phyloP scores from a whole-genome alignment of 2,329 filamentous ascomycete genomes.

The Pseudopithomyces maydicus region DNA sequence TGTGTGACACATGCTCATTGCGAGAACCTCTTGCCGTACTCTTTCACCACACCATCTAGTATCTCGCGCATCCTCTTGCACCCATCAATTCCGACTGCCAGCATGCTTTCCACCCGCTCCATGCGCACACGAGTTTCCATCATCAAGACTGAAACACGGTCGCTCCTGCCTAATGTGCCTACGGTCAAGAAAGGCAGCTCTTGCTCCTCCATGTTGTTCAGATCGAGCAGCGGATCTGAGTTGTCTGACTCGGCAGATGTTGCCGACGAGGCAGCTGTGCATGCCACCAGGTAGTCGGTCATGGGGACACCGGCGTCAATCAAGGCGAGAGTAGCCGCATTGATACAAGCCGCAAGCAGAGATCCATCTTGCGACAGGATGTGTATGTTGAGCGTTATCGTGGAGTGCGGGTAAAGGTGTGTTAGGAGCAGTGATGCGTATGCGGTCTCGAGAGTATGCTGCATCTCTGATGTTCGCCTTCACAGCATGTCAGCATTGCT shows the following conservation, averaged over 20 bases:
- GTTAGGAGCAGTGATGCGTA: constrained; percentile 81
- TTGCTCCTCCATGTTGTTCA: constrained; percentile 80
- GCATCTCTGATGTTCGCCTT: constrained; percentile 80
- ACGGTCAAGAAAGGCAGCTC: constrained; percentile 90
- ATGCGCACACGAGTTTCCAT: constrained; percentile 91
- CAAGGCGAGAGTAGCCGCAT: constrained; percentile 87
- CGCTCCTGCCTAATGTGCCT: constrained; percentile 74
- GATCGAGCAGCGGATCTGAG: constrained; percentile 78
- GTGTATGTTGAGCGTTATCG: constrained; percentile 82
- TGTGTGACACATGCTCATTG: constrained; percentile 9
- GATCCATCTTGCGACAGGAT: constrained; percentile 90
- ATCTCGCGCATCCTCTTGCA: constrained; percentile 85
- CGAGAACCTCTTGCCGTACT: constrained; percentile 40
- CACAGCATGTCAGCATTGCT: constrained; percentile 4
- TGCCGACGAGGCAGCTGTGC: constrained; percentile 81
- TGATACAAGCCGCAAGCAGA: constrained; percentile 85
- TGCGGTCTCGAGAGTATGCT: constrained; percentile 76
- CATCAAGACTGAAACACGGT: constrained; percentile 77
- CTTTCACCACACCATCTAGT: constrained; percentile 74
- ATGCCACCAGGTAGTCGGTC: constrained; percentile 87
- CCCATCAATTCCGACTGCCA: constrained; percentile 89
- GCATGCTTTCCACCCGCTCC: constrained; percentile 83
- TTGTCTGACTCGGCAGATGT: constrained; percentile 54
- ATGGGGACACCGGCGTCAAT: constrained; percentile 96
- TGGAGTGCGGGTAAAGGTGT: constrained; percentile 85